Evolutionary conservation across 2,329 filamentous ascomycete genomes (phyloP), one percentile per base, ranked within the genome.

Genomic region (Cadophora gregata): DNA sequence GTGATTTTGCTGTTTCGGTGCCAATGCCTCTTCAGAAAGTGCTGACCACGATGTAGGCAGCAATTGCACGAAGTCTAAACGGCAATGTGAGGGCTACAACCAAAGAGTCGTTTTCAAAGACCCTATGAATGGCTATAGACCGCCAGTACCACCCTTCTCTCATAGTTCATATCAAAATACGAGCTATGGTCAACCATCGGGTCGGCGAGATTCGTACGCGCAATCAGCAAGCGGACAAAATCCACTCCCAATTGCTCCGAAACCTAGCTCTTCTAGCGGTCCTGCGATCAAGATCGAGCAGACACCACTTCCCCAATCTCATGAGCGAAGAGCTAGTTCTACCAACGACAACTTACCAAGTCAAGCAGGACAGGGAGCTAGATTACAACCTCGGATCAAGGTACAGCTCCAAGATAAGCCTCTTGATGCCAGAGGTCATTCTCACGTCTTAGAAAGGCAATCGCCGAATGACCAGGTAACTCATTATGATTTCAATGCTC

Each of bases 1-100:
- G 19, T 50, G 45, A 19, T 27, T 10, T n/a, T 36, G 8, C 36
- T 24, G 2, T 6, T 1, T 50, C 24, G 42, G 3, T 42, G 3
- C 21, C 31, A 6, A 2, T n/a, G n/a, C 25, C 21, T 24, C 21
- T 7, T 10, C 3, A 7, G 1, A 12, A 24, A 5, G 21, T 45
- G 55, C 29, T 59, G n/a, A 50, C 14, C 21, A n/a, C 31, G 16
- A 66, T 51, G 53, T 63, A 31, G 96, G 93, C 79, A 88, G 85
- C 75, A 96, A 96, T 76, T 96, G 93, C 80, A 88, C 91, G 80
- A 96, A 95, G 76, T 95, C 92, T 21, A 95, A 94, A 79, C 86
- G 93, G 16, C 84, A 88, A 71, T 96, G 93, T 77, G 92, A 96
- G 78, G 93, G 93, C 62, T 96, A 96, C 78, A 93, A 88, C 72